Evolutionary conservation across 225 moss, liverwort and hornwort species (phyloP).

Genomic region (Bryum argenteum): DNA sequence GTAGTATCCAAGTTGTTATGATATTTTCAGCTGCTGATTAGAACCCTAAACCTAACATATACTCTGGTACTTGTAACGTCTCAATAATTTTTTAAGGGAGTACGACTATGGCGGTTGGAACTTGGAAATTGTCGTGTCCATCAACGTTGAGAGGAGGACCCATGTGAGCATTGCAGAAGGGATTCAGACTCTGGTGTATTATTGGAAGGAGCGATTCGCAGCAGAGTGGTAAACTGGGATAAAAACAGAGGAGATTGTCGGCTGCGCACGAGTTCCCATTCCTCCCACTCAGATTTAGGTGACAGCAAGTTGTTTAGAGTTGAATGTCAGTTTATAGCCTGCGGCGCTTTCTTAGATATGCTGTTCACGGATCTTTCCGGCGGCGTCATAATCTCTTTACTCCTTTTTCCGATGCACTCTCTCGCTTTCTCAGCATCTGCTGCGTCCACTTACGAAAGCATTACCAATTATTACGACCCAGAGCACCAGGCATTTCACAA

Average conservation of each 20-base stretch:
- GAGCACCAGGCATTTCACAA: neutral
- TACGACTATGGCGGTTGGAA: neutral
- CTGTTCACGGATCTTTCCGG: neutral
- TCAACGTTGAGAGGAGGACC: neutral
- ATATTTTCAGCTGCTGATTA: neutral
- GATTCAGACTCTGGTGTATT: neutral
- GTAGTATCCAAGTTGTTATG: neutral
- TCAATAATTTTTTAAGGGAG: neutral
- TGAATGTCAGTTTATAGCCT: neutral
- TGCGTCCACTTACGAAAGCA: neutral
- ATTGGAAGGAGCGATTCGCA: neutral
- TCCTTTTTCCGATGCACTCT: neutral
- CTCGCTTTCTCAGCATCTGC: neutral
- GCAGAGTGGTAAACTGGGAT: slow-evolving; percentile 14
- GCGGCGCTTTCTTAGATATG: slow-evolving; percentile 20
- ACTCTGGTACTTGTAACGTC: neutral
- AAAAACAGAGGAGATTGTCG: slow-evolving; percentile 2
- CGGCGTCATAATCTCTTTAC: neutral
- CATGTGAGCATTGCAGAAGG: slow-evolving; percentile 21
- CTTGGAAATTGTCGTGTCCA: neutral
- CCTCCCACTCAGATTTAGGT: slow-evolving; percentile 9
- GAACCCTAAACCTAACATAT: slow-evolving; percentile 1
- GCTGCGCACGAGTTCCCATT: slow-evolving; percentile 4
- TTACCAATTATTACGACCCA: neutral
- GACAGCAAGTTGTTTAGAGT: neutral